Percentiles rank a stretch among this genome's conserved stretches.
Conservation (phyloP, 2,329 filamentous ascomycete species). For the Colletotrichum cuscutae region DNA sequence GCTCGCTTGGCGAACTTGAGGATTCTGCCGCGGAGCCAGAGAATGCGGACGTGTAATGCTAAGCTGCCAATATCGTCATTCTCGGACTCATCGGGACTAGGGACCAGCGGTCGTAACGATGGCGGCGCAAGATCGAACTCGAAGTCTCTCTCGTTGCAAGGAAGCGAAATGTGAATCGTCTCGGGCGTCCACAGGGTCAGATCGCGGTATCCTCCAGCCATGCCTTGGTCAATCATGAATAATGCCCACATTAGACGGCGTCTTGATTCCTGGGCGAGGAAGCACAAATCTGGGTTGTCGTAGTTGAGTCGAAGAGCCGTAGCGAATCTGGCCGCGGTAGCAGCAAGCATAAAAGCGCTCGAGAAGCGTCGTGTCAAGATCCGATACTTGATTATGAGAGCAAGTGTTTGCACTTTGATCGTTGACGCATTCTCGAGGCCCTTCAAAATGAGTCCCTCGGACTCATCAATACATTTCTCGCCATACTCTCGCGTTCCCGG, state of each 20-base stretch:
- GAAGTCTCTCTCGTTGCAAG: slow-evolving; percentile 54
- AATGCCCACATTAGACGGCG: slow-evolving; percentile 61
- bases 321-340: slow-evolving; percentile 57
- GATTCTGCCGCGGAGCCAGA: slow-evolving; percentile 65
- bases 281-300: slow-evolving; percentile 56
- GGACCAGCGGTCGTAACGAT: slow-evolving; percentile 59
- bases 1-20: slow-evolving; percentile 62
- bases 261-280: slow-evolving; percentile 55
- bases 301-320: slow-evolving; percentile 61
- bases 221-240: slow-evolving; percentile 58
- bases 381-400: slow-evolving; percentile 59
- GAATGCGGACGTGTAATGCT: slow-evolving; percentile 66
- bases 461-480: slow-evolving; percentile 64
- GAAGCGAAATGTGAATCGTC: slow-evolving; percentile 56
- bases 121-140: slow-evolving; percentile 68
- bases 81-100: slow-evolving; percentile 55
- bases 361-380: slow-evolving; percentile 57
- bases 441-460: slow-evolving; percentile 61
- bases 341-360: slow-evolving; percentile 59
- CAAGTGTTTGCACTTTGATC: slow-evolving; percentile 58
- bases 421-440: slow-evolving; percentile 67
- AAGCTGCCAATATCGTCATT: slow-evolving; percentile 66
- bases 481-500: slow-evolving; percentile 63
- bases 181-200: slow-evolving; percentile 57
- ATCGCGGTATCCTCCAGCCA: slow-evolving; percentile 57